phyloP scores from a whole-genome alignment of 768 basidiomycete genomes.

The Roridomyces roridus region DNA sequence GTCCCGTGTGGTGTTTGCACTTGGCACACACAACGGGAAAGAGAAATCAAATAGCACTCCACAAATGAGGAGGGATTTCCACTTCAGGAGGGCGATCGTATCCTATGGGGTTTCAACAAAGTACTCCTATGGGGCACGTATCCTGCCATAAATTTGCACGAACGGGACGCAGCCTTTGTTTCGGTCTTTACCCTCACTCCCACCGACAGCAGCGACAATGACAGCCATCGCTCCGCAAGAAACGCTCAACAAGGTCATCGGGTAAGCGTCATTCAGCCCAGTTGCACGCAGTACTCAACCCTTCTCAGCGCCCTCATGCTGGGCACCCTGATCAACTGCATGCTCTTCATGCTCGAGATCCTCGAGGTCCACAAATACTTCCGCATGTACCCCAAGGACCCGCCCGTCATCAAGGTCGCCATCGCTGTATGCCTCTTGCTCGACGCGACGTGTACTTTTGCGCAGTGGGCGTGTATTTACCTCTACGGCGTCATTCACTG shows the following conservation, averaged over 20 bases:
- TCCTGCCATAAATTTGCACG: too few relatives aligned
- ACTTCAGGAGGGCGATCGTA: too few relatives aligned
- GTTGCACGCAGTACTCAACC: not conserved
- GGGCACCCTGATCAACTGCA: not conserved
- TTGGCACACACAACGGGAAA: too few relatives aligned
- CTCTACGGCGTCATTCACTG: constrained; percentile 3
- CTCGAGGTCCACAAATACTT: constrained; percentile 1
- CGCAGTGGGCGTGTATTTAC: not conserved
- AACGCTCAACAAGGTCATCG: not conserved
- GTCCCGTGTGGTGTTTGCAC: too few relatives aligned
- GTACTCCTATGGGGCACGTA: too few relatives aligned
- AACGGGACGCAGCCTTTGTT: too few relatives aligned
- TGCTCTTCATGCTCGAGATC: constrained; percentile 6
- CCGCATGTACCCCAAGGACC: not conserved
- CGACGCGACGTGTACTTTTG: constrained; percentile 4
- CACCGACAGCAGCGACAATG: too few relatives aligned
- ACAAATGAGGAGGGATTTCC: too few relatives aligned
- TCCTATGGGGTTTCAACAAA: too few relatives aligned
- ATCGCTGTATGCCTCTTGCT: not conserved
- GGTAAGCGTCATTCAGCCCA: not conserved
- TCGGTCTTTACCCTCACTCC: too few relatives aligned
- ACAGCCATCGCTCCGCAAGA: not conserved
- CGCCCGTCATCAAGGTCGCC: not conserved
- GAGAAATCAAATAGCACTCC: too few relatives aligned
- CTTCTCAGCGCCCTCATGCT: not conserved